Base-by-base conservation (phyloP, 345 rosid genomes). In the Lepidium africanum region DNA sequence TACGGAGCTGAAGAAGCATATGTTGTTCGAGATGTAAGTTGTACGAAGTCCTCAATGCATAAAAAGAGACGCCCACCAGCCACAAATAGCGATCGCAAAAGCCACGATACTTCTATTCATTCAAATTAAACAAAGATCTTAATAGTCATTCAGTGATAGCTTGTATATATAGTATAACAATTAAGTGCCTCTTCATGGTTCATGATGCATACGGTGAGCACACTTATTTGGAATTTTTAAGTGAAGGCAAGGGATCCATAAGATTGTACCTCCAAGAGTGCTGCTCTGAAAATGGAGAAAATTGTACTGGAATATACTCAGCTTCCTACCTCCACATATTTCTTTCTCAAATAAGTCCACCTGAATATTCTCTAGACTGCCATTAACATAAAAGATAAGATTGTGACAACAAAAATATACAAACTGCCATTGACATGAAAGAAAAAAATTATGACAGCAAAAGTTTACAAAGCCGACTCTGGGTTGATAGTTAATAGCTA, bases 341-440 rank as follows among this genome's bases (percentile, higher is more conserved):
- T 90, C 87, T 76, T 85, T 83, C 77, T 80, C 86, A 83, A 93
- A 85, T 61, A 90, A 68, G 48, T 83, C 85, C 70, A 80, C 85
- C 81, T 90, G 98, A 82, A 82, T 78, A 73, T 78, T 84, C 94
- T 90, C 98, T 86, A 88, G 76, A 87, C 97, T 91, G 93, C 81
- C 82, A 87, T 78, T 76, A 75, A 43, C 45, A 67, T 33, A 15
- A 21, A 56, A 5, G 36, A 58, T 9, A 41, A 35, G 7, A 42
- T 66, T 59, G 36, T 12, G 19, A 63, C 59, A 56, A 36, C 0
- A 16, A 53, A 54, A 37, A 4, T 10, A 30, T 30, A 30, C 36
- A 90, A 77, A 87, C 98, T 93, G 96, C 83, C 83, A 89, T 79
- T 79, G 72, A 58, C 14, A 65, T 40, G 9, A 38, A 66, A 7